Conservation (phyloP, 495 filamentous ascomycete species). For the Aspergillus homomorphus region DNA sequence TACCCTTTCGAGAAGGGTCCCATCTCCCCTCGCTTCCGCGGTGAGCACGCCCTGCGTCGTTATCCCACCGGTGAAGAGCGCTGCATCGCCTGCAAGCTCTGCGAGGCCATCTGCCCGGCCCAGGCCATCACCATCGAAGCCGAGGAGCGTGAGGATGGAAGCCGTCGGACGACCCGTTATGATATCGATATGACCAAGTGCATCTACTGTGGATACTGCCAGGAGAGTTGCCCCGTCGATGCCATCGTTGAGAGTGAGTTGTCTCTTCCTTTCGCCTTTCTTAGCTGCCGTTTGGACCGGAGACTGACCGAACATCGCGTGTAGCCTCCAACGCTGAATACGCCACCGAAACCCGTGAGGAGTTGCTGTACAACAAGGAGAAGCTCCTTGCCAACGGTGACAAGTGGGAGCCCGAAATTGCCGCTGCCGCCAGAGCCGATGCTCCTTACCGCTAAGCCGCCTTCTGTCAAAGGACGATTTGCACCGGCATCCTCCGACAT, state of each 20-base stretch:
- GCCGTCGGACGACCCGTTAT: constrained; percentile 90
- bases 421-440: constrained; percentile 84
- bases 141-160: constrained; percentile 94
- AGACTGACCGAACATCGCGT: constrained; percentile 19
- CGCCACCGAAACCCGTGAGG: constrained; percentile 94
- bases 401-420: constrained; percentile 98
- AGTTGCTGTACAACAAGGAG: constrained; percentile 98
- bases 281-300: background rate
- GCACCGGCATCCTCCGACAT: background rate
- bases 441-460: constrained; percentile 73
- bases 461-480: background rate
- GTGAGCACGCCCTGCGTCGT: constrained; percentile 90
- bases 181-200: constrained; percentile 99
- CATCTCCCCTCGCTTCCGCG: constrained; percentile 95
- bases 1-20: constrained; percentile 99
- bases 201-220: constrained; percentile 99
- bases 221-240: constrained; percentile 97
- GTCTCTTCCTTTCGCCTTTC: background rate
- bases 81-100: constrained; percentile 99
- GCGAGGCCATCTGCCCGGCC: constrained; percentile 96
- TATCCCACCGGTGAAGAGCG: constrained; percentile 98
- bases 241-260: constrained; percentile 85
- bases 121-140: constrained; percentile 98
- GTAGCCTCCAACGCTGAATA: constrained; percentile 91
- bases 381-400: constrained; percentile 86